Evolutionary conservation across 2,329 filamentous ascomycete genomes (phyloP), one percentile per base, ranked within the genome.

Genomic region (Aspergillus persii): DNA sequence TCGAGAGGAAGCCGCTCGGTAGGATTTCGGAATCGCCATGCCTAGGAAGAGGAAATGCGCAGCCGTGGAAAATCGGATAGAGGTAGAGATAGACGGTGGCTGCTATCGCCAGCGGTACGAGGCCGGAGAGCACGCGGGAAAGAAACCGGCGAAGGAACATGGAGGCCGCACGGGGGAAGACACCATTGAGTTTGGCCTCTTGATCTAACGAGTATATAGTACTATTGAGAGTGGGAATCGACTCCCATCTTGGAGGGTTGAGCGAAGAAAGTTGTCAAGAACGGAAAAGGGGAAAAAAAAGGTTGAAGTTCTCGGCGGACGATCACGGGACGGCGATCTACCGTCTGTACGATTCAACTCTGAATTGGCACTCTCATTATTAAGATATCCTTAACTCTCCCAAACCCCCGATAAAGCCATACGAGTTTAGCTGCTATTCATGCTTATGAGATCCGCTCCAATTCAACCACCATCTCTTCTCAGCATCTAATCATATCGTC

Each of bases 61-160:
- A 98, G 69, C 85, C 84, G 65, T 86, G 84, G 70, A 96, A 89
- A 66, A 91, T 71, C 8, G 95, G 93, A 73, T 96, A 98, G 44
- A 94, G 80, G 79, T 97, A 97, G 55, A 98, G 83, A 77, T 93
- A 96, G 65, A 87, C 68, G 54, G 90, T 91, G 70, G 86, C 85
- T 63, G 86, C 77, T 70, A 94, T 68, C 59, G 90, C 88, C 71
- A 94, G 70, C 52, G 91, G 87, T 49, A 89, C 71, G 41, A 87
- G 75, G 63, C 83, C 69, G 69, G 77, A 69, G 71, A 81, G 77
- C 62, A 81, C 64, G 68, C 71, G 70, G 69, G 77, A 74, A 57
- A 84, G 70, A 59, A 82, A 59, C 63, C 66, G 68, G 71, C 77
- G 82, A 72, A 80, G 81, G 74, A 79, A 80, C 83, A 85, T 85